Base-by-base conservation (phyloP, 805 yeast species). In the Pichia kluyveri region DNA sequence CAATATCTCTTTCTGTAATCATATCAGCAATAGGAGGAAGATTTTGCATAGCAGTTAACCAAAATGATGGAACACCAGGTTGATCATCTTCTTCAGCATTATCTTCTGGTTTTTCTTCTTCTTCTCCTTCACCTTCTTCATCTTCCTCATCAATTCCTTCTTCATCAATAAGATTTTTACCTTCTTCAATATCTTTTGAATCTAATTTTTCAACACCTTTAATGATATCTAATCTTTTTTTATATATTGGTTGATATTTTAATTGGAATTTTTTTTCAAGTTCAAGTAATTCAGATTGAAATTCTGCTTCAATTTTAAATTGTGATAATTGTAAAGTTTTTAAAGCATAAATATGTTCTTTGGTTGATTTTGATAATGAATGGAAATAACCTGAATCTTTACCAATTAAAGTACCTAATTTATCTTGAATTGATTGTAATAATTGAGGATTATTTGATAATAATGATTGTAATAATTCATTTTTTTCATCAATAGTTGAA, bases 21-120 rank as follows among this genome's bases (percentile, higher is more conserved):
- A 87, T 80, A 53, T 89, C 95, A 34, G 88, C 77, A 43, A 90
- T 79, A 30, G 86, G 80, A 30, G 81, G 79, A 57, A 93, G 72
- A 69, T 90, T 93, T 66, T 85, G 91, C 67, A 93, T 72, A 7
- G 98, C 95, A 18, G 98, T 93, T 59, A 91, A 75, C 99, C 99
- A 93, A 74, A 93, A 93, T 43, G 85, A 81, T 49, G 99, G 98
- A 56, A 93, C 79, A 54, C 99, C 99, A 52, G 72, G 73, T 19
- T 46, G 51, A 18, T 60, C 68, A n/a, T 59, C 64, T 10, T 61
- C 62, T 12, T 60, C 66, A 19, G 59, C 67, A 10, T 63, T 70
- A 6, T 69, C 77, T 6, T 67, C 75, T 4, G 63, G 68, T 8
- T 60, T 66, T 10, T 63, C 65, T n/a, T 67, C 71, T 27, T 67